Conservation (phyloP, 2,329 filamentous ascomycete genomes). For the Colletotrichum orchidophilum region DNA sequence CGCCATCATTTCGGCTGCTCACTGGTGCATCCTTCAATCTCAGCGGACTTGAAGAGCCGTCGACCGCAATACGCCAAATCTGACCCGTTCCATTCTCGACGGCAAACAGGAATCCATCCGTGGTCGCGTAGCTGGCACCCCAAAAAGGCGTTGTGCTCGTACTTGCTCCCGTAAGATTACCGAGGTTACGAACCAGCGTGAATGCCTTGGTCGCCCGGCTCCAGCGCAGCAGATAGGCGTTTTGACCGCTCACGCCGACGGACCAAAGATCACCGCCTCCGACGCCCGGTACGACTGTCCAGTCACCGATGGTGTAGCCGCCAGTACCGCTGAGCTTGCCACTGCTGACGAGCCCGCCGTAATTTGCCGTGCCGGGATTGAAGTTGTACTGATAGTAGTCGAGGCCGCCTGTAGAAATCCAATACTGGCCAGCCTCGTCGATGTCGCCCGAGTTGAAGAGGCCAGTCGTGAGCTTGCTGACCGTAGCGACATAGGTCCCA, state of each 20-base stretch:
- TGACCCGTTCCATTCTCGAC: conserved; percentile 36
- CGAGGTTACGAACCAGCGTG: conserved; percentile 25
- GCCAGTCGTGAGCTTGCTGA: background rate
- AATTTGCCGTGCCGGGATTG: conserved; percentile 33
- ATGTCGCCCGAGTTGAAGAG: conserved; percentile 36
- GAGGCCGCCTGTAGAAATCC: conserved; percentile 28
- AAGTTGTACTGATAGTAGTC: conserved; percentile 36
- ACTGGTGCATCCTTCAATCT: background rate
- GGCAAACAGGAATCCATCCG: conserved; percentile 34
- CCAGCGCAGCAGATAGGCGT: conserved; percentile 32
- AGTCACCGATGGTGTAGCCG: conserved; percentile 31
- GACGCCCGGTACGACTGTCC: conserved; percentile 35
- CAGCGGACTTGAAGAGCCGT: background rate
- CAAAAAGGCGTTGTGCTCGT: conserved; percentile 15
- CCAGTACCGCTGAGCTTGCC: conserved; percentile 2
- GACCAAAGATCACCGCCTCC: conserved; percentile 34
- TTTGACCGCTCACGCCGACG: conserved; percentile 21
- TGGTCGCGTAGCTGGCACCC: conserved; percentile 35
- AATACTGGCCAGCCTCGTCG: conserved; percentile 36
- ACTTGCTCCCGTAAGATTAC: conserved; percentile 18
- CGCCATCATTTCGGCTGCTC: conserved; percentile 23
- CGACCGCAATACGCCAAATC: conserved; percentile 37
- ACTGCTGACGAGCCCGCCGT: conserved; percentile 15
- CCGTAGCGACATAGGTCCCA: conserved; percentile 4
- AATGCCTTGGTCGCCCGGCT: conserved; percentile 18